A percentile compares a stretch with the other conserved stretches of the same genome.
phyloP scores from a whole-genome alignment of 1,139 yeast species.

The Suhomyces maxii region DNA sequence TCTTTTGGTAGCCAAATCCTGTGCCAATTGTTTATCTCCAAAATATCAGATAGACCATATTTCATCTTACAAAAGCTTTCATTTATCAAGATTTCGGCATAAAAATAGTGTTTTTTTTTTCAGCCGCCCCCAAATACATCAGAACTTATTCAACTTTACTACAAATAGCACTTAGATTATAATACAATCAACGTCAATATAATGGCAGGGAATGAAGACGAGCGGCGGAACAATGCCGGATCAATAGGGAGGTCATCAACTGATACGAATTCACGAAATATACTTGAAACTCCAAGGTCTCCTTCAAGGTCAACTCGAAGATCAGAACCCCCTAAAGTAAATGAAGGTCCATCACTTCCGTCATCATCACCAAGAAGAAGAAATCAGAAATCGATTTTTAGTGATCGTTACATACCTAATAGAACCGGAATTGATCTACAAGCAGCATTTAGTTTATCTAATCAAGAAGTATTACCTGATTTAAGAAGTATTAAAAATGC shows the following conservation, averaged over 20 bases:
- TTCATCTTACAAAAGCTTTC: too few species aligned
- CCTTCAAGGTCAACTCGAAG: constrained; percentile 42
- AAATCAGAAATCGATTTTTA: constrained; percentile 51
- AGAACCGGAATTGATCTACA: constrained; percentile 84
- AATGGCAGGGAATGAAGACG: constrained; percentile 9
- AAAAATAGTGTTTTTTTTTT: too few species aligned
- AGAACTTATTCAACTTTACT: too few species aligned
- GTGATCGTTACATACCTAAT: constrained; percentile 85
- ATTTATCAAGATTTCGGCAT: too few species aligned
- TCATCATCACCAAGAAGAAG: constrained; percentile 44
- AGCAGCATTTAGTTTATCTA: constrained; percentile 75
- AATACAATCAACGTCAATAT: background rate
- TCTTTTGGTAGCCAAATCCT: too few species aligned
- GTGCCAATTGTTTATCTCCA: too few species aligned
- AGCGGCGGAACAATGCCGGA: background rate
- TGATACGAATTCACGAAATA: constrained; percentile 4
- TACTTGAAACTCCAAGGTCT: constrained; percentile 40
- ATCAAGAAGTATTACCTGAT: constrained; percentile 46
- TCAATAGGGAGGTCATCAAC: constrained; percentile 1
- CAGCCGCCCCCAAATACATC: background rate
- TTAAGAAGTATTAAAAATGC: constrained; percentile 28
- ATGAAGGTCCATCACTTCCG: constrained; percentile 24
- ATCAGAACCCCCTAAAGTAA: constrained; percentile 33
- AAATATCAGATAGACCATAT: too few species aligned
- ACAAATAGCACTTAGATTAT: too few species aligned